phyloP scores from a whole-genome alignment of 106 monocot species.

The Dendrobium huoshanense region DNA sequence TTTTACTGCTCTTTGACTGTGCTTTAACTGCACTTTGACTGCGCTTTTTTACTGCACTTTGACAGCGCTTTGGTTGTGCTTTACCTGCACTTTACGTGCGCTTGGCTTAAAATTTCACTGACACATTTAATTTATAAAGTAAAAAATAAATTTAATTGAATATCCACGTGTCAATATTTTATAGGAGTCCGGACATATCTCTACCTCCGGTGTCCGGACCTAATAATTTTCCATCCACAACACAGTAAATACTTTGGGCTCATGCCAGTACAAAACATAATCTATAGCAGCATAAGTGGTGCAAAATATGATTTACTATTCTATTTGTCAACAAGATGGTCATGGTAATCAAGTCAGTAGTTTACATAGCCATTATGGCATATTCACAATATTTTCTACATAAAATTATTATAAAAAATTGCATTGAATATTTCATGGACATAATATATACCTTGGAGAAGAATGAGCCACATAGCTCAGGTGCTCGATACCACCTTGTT shows the following conservation, averaged over 20 bases:
- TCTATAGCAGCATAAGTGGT: not conserved
- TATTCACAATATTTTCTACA: not conserved
- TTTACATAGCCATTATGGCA: not conserved
- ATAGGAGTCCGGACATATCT: too few relatives aligned
- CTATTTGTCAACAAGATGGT: not conserved
- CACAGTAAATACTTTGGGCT: not conserved
- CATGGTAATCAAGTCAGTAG: not conserved
- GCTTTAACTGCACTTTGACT: too few relatives aligned
- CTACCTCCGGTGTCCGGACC: too few relatives aligned
- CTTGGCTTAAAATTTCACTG: too few relatives aligned
- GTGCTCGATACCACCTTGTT: conserved; percentile 94
- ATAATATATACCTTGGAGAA: conserved; percentile 57
- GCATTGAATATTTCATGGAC: not conserved
- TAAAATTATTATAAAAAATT: conserved; percentile 1
- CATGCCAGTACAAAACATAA: not conserved
- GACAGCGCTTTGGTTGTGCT: too few relatives aligned
- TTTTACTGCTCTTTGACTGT: too few relatives aligned
- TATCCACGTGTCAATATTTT: too few relatives aligned
- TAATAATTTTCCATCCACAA: not conserved
- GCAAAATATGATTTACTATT: not conserved
- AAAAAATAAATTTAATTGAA: too few relatives aligned
- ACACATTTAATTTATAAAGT: too few relatives aligned
- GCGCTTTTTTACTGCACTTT: too few relatives aligned
- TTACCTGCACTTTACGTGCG: too few relatives aligned
- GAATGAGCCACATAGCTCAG: conserved; percentile 88